phyloP scores from a whole-genome alignment of 163 green algal species.

The Prototheca wickerhamii region DNA sequence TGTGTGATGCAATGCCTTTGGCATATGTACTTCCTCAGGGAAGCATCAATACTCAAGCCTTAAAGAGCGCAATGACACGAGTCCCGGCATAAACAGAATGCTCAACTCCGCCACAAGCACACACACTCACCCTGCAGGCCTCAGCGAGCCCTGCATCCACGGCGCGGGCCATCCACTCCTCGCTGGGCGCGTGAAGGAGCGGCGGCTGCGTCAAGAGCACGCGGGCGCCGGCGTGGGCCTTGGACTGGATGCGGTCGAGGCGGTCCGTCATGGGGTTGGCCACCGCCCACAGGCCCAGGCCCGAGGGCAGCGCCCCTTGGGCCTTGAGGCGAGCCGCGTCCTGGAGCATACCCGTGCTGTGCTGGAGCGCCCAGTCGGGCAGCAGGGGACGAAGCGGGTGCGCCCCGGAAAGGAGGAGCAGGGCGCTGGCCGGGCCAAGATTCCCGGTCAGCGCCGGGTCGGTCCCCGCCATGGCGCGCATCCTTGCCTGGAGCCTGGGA shows the following conservation, averaged over 20 bases:
- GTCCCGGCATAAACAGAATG: too few relatives aligned
- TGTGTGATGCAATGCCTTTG: too few relatives aligned
- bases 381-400: conserved; percentile 52
- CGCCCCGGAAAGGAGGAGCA: conserved; percentile 66
- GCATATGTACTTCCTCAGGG: too few relatives aligned
- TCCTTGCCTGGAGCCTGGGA: conserved; percentile 8
- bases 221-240: conserved; percentile 59
- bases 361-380: conserved; percentile 11
- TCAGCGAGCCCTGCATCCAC: conserved; percentile 19
- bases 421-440: conserved; percentile 27
- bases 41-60: too few relatives aligned
- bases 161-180: conserved; percentile 42
- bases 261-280: conserved; percentile 57
- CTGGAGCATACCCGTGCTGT: conserved; percentile 42
- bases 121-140: conserved; percentile 2
- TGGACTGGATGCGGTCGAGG: conserved; percentile 39
- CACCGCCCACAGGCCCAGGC: conserved; percentile 62
- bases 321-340: conserved; percentile 33
- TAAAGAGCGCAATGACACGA: background rate
- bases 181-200: conserved; percentile 50
- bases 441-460: conserved; percentile 1
- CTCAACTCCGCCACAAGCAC: background rate
- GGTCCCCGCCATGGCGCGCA: conserved; percentile 6
- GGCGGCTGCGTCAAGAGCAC: conserved; percentile 75
- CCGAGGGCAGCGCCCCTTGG: conserved; percentile 35